Evolutionary conservation across 164 flowering plant genomes (phyloP), one percentile per base, ranked within the genome.

Genomic region (Nymphaea colorata): DNA sequence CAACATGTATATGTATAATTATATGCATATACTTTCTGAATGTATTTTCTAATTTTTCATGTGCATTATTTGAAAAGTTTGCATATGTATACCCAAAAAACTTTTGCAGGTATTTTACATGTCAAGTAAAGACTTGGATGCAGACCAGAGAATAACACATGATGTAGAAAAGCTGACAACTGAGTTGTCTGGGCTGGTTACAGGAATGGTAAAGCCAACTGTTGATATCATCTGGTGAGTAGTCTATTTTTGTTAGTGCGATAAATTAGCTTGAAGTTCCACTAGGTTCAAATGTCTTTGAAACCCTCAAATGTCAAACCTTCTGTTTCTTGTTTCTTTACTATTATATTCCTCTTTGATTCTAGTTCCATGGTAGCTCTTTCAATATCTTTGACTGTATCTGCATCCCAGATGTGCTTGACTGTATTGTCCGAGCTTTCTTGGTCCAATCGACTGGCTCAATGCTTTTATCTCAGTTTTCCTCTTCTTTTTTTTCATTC

Each of bases 161-260:
- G 98, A 95, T 76, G 80, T 92, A 68, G 98, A 90, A 72, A 95
- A 95, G 79, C 74, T 95, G 71, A 86, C 98, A 3, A 68, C 87
- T 64, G 98, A 92, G 62, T 77, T 92, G 65, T 85, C 99, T 17
- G 94, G 99, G 67, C 79, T 95, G 57, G 96, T 92, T 17, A 92
- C 99, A 43, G 99, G 99, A 76, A 87, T 95, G 94, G 97, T 92
- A 64, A 95, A 95, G 86, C 99, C 99, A 64, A 78, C 89, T 43
- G 98, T 95, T 61, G 99, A 95, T 76, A 95, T 95, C 69, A 64
- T 95, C 44, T 95, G 99, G 99, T 92, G 72, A 83, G 94, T 73
- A 36, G 41, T 61, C 6, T 61, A 61, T n/a, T 2, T 17, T 61
- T n/a, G 2, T 61, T 16, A 55, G 16, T 55, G 10, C 16, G 59